Conservation (phyloP, 2,329 filamentous ascomycete genomes). For the Tympanopsis confertula region DNA sequence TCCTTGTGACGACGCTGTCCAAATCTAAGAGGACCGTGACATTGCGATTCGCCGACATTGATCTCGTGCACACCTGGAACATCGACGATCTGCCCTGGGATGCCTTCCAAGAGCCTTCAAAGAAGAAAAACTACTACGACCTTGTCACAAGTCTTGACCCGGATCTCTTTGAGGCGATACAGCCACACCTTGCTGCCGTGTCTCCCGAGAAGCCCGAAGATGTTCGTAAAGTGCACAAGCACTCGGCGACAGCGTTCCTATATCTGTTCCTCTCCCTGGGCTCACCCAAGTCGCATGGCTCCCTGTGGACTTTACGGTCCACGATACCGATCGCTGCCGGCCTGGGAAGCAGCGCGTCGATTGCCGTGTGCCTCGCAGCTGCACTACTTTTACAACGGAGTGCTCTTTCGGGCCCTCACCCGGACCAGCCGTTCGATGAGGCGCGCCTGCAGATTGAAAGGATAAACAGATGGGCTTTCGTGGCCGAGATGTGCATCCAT, state of each 20-base stretch:
- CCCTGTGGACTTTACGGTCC: constrained; percentile 80
- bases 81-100: constrained; percentile 86
- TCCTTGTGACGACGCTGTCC: constrained; percentile 86
- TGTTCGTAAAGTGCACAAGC: constrained; percentile 72
- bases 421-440: constrained; percentile 78
- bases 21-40: constrained; percentile 84
- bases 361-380: constrained; percentile 76
- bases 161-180: constrained; percentile 69
- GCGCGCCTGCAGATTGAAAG: constrained; percentile 83
- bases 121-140: constrained; percentile 94
- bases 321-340: constrained; percentile 89
- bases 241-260: constrained; percentile 74
- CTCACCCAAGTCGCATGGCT: constrained; percentile 66
- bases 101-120: constrained; percentile 64
- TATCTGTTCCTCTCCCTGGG: constrained; percentile 87
- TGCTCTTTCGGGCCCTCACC: constrained; percentile 78
- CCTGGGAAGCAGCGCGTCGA: constrained; percentile 85
- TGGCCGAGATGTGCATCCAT: constrained; percentile 93
- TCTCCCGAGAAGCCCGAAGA: constrained; percentile 56
- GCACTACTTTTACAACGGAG: constrained; percentile 81
- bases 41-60: constrained; percentile 82
- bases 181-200: constrained; percentile 65
- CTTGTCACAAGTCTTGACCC: constrained; percentile 72
- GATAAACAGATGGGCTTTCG: constrained; percentile 96
- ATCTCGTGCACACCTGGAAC: constrained; percentile 82